Percentiles rank a stretch among this genome's conserved stretches.
Conservation (phyloP, 805 yeast species). For the Ogataea pilisensis region DNA sequence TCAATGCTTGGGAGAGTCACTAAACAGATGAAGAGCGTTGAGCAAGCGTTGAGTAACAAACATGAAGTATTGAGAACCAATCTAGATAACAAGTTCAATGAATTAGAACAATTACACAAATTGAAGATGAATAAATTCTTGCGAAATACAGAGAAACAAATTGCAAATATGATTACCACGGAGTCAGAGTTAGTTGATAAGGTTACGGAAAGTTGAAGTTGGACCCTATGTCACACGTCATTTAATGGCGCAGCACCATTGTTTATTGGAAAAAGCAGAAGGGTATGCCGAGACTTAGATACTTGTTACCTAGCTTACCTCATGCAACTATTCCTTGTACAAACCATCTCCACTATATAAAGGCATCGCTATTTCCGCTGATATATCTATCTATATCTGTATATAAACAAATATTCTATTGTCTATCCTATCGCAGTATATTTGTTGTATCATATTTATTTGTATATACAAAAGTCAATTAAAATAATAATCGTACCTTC, state of each 20-base stretch:
- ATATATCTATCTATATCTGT: too few relatives aligned
- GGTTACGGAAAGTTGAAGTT: constrained; percentile 5
- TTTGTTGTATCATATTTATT: too few relatives aligned
- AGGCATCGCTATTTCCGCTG: too few relatives aligned
- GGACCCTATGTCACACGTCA: neutral
- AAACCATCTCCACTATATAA: too few relatives aligned
- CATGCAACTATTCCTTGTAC: too few relatives aligned
- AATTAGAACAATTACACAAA: constrained; percentile 10
- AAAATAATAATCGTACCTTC: too few relatives aligned
- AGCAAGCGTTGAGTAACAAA: constrained; percentile 8
- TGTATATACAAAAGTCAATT: too few relatives aligned
- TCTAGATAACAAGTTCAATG: constrained; percentile 13
- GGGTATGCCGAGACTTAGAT: too few relatives aligned
- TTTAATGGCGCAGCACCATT: constrained; percentile 1
- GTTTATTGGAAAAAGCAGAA: too few relatives aligned
- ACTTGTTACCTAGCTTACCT: too few relatives aligned
- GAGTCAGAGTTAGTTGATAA: constrained; percentile 11
- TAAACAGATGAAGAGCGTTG: constrained; percentile 14
- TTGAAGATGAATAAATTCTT: constrained; percentile 12
- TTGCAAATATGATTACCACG: constrained; percentile 10
- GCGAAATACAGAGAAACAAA: constrained; percentile 6
- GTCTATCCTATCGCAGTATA: too few relatives aligned
- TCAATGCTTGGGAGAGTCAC: constrained; percentile 11
- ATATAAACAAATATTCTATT: too few relatives aligned
- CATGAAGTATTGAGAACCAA: constrained; percentile 10